Conservation (phyloP, 1,139 yeast genomes). For the Kurtzmaniella quercitrusa region DNA sequence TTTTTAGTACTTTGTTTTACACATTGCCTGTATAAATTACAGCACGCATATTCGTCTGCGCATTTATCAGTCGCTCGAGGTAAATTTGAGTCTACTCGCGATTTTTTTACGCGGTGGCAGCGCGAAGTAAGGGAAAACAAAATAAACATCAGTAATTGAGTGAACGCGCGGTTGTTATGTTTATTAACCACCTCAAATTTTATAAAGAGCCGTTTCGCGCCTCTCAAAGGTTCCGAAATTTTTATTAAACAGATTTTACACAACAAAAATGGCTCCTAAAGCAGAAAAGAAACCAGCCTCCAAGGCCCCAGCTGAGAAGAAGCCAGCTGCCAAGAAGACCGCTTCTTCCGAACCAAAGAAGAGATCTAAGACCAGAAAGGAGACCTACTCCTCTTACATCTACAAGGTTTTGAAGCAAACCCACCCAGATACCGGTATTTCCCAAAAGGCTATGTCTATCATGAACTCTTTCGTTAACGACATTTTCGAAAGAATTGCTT, state of each 20-base stretch:
- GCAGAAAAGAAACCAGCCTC: slow-evolving; percentile 93
- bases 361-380: slow-evolving; percentile 90
- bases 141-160: background rate
- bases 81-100: background rate
- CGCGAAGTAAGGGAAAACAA: background rate
- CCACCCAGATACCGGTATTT: slow-evolving; percentile 95
- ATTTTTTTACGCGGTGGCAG: background rate
- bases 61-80: background rate
- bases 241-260: background rate
- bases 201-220: background rate
- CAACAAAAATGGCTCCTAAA: slow-evolving; percentile 72
- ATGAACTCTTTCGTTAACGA: slow-evolving; percentile 93
- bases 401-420: slow-evolving; percentile 93
- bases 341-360: slow-evolving; percentile 71
- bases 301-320: slow-evolving; percentile 89
- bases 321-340: slow-evolving; percentile 84
- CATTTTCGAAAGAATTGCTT: slow-evolving; percentile 80
- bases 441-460: slow-evolving; percentile 92
- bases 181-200: background rate
- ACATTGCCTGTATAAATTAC: background rate
- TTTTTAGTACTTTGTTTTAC: background rate
- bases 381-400: slow-evolving; percentile 89
- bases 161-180: background rate
- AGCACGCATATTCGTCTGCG: background rate
- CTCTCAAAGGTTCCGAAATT: background rate